phyloP scores from a whole-genome alignment of 208 protist species.

The Trypanosoma scelopori region DNA sequence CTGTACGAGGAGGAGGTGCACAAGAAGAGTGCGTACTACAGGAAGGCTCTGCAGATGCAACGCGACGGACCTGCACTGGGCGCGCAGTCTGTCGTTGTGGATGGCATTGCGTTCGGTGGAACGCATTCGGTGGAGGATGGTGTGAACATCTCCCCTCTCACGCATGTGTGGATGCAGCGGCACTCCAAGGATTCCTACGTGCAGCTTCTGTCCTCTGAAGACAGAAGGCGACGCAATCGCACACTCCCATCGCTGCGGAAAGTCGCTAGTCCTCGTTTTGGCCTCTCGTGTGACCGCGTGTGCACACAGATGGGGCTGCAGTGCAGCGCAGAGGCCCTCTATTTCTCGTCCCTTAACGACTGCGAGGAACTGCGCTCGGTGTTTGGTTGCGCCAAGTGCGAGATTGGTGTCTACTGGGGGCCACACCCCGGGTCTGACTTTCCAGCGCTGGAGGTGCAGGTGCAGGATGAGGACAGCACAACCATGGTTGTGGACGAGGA shows the following conservation, averaged over 20 bases:
- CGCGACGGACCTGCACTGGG: background rate
- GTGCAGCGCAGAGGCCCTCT: conserved; percentile 20
- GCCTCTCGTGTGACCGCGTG: conserved; percentile 22
- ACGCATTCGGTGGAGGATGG: background rate
- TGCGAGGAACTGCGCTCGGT: conserved; percentile 18
- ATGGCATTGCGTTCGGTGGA: conserved; percentile 15
- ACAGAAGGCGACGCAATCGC: conserved; percentile 20
- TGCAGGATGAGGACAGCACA: too few relatives aligned
- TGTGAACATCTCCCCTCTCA: conserved; percentile 18
- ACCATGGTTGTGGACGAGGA: background rate
- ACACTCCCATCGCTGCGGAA: conserved; percentile 16
- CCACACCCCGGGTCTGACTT: conserved; percentile 27
- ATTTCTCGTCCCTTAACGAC: conserved; percentile 23
- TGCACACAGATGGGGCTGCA: conserved; percentile 6
- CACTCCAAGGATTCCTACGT: conserved; percentile 23
- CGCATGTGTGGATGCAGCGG: conserved; percentile 42
- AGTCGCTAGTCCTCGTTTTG: conserved; percentile 16
- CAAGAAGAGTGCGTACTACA: conserved; percentile 18
- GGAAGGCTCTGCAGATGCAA: conserved; percentile 8
- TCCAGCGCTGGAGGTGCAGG: conserved; percentile 14
- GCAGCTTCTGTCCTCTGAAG: conserved; percentile 28
- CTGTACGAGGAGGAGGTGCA: conserved; percentile 34
- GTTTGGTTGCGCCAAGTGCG: conserved; percentile 25
- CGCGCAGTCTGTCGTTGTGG: background rate
- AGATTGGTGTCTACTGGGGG: conserved; percentile 29